A percentile compares a stretch with the other conserved stretches of the same genome.
These are phyloP conservation scores for Halenospora varia DNA, from an alignment of 495 filamentous ascomycete genomes.

Conservation along the genomic window DNA sequence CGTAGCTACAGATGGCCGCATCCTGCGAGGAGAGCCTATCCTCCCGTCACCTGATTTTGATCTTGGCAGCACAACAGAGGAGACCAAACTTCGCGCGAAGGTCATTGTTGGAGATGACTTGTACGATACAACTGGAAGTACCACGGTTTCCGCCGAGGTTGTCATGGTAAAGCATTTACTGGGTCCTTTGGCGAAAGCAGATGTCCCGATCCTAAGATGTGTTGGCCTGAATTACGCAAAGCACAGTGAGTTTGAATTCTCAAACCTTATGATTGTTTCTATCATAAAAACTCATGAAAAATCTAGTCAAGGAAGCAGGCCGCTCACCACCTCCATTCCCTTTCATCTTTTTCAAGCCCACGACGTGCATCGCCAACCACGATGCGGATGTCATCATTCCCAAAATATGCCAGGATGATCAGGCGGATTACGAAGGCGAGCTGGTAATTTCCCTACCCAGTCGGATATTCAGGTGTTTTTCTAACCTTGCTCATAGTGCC, in stretches of 20 bases:
- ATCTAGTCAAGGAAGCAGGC: background rate
- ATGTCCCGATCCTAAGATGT: slow-evolving; percentile 35
- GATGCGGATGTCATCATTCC: slow-evolving; percentile 32
- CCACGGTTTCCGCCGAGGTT: too few relatives aligned
- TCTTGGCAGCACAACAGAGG: too few relatives aligned
- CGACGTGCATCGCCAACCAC: background rate
- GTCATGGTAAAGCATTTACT: background rate
- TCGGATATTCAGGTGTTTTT: background rate
- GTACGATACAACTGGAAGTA: too few relatives aligned
- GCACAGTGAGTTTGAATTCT: too few relatives aligned
- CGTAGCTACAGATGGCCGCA: too few relatives aligned
- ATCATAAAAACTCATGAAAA: too few relatives aligned
- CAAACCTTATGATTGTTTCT: too few relatives aligned
- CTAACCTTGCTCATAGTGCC: slow-evolving; percentile 2
- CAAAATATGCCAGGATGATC: slow-evolving; percentile 39
- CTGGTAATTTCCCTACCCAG: slow-evolving; percentile 29
- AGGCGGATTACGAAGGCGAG: slow-evolving; percentile 51
- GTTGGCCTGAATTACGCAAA: slow-evolving; percentile 38
- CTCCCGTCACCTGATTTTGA: too few relatives aligned
- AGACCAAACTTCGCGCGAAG: too few relatives aligned
- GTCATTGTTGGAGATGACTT: too few relatives aligned
- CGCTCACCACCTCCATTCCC: background rate
- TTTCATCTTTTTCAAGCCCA: slow-evolving; percentile 2
- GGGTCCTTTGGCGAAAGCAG: slow-evolving; percentile 12
- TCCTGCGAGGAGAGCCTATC: too few relatives aligned